Evolutionary conservation across 2,329 filamentous ascomycete genomes (phyloP).

Genomic region (Fusarium sp.): DNA sequence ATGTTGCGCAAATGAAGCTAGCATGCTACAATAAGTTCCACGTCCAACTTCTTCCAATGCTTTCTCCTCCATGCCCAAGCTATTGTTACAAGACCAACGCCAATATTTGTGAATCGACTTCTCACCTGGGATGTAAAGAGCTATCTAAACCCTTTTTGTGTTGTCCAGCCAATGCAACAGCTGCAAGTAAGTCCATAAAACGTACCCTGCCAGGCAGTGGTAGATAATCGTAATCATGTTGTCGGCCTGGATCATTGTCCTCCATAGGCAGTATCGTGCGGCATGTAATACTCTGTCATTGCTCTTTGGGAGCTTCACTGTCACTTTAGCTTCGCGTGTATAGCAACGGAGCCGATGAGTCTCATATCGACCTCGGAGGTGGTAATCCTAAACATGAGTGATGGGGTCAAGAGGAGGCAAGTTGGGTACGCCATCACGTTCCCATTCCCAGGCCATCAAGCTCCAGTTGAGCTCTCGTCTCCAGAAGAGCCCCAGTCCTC

Average conservation of each 20-base stretch:
- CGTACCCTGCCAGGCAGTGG: conserved; percentile 21
- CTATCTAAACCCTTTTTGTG: conserved; percentile 63
- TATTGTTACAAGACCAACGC: conserved; percentile 39
- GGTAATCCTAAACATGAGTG: conserved; percentile 63
- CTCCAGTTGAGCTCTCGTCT: conserved; percentile 87
- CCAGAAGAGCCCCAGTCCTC: conserved; percentile 77
- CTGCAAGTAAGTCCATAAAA: conserved; percentile 39
- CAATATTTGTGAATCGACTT: conserved; percentile 34
- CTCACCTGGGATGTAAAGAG: conserved; percentile 55
- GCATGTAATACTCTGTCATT: conserved; percentile 34
- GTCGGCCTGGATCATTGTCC: conserved; percentile 10
- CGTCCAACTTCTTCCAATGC: conserved; percentile 28
- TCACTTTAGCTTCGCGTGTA: conserved; percentile 18
- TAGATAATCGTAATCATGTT: conserved; percentile 22
- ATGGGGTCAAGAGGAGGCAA: conserved; percentile 59
- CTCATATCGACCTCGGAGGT: conserved; percentile 54
- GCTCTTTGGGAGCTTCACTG: conserved; percentile 23
- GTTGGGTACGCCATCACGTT: conserved; percentile 57
- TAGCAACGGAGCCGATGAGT: conserved; percentile 43
- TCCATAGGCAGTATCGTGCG: conserved; percentile 22
- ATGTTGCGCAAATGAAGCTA: conserved; percentile 23
- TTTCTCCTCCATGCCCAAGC: conserved; percentile 40
- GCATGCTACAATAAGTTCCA: conserved; percentile 18
- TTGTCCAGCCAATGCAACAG: conserved; percentile 49
- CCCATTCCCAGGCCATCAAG: conserved; percentile 83